Percentiles rank a stretch among this genome's conserved stretches.
phyloP scores from a whole-genome alignment of 257 asterid species.

The Petunia axillaris region DNA sequence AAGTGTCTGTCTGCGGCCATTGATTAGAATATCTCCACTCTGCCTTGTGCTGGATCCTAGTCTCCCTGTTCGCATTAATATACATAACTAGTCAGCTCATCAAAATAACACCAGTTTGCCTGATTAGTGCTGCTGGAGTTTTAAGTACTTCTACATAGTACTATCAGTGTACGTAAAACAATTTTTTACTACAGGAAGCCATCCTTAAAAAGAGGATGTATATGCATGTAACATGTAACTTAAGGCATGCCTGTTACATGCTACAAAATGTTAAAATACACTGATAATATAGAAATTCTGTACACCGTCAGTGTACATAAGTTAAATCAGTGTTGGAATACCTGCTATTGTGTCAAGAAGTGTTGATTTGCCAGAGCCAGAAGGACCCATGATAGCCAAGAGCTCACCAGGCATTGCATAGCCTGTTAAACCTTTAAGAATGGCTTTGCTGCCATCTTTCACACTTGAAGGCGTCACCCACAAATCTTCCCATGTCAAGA shows the following conservation, averaged over 20 bases:
- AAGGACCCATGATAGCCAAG: conserved; percentile 31
- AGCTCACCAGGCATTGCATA: conserved; percentile 25
- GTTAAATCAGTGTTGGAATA: background rate
- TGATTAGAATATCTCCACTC: conserved; percentile 33
- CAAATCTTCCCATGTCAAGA: conserved; percentile 50
- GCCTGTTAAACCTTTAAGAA: conserved; percentile 29
- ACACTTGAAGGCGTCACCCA: conserved; percentile 37
- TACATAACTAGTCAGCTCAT: background rate
- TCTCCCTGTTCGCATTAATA: conserved; percentile 27
- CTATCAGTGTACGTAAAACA: background rate
- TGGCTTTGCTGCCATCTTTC: conserved; percentile 28
- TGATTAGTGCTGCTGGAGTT: background rate
- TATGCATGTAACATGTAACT: background rate
- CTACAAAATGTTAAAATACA: background rate
- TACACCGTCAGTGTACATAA: background rate
- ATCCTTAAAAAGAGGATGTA: background rate
- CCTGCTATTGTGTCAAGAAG: conserved; percentile 29
- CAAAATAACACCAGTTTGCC: background rate
- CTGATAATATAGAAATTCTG: background rate
- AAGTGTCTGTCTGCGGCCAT: conserved; percentile 32
- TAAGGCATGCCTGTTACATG: background rate
- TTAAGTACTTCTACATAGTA: background rate
- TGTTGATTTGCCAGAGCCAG: conserved; percentile 31
- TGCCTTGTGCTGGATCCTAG: conserved; percentile 32
- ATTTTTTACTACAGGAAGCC: background rate